Conservation (phyloP, 805 yeast genomes). For the Vanderwaltozyma tropicalis region DNA sequence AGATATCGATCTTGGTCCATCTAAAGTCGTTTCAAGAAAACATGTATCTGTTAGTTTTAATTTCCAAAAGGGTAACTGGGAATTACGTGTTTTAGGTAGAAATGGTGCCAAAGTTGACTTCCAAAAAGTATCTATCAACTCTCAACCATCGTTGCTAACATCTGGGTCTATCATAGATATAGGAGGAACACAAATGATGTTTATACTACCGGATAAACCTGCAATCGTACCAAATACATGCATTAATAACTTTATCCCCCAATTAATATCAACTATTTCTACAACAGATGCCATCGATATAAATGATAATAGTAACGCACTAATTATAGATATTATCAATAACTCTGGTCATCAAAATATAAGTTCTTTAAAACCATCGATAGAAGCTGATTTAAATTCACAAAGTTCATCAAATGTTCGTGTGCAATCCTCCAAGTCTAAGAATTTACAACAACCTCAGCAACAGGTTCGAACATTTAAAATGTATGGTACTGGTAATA, state of each 20-base stretch:
- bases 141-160: slow-evolving; percentile 43
- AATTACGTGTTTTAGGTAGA: slow-evolving; percentile 69
- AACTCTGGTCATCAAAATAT: too few species aligned
- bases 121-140: slow-evolving; percentile 29
- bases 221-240: slow-evolving; percentile 47
- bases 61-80: slow-evolving; percentile 67
- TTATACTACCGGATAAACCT: slow-evolving; percentile 79
- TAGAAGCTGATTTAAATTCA: too few species aligned
- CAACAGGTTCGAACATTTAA: slow-evolving; percentile 25
- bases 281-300: too few species aligned
- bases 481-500: slow-evolving; percentile 21
- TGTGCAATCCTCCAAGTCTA: too few species aligned
- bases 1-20: slow-evolving; percentile 87
- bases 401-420: too few species aligned
- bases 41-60: slow-evolving; percentile 83
- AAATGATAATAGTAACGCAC: not conserved
- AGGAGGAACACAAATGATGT: slow-evolving; percentile 98
- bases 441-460: not conserved
- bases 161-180: slow-evolving; percentile 86
- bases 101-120: slow-evolving; percentile 91
- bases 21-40: slow-evolving; percentile 86
- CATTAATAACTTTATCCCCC: slow-evolving; percentile 27
- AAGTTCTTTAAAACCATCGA: too few species aligned
- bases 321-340: slow-evolving; percentile 1
- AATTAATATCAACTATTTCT: too few species aligned